Evolutionary conservation across 495 filamentous ascomycete genomes (phyloP).

Genomic region (Pyrenopolyporus hunteri): DNA sequence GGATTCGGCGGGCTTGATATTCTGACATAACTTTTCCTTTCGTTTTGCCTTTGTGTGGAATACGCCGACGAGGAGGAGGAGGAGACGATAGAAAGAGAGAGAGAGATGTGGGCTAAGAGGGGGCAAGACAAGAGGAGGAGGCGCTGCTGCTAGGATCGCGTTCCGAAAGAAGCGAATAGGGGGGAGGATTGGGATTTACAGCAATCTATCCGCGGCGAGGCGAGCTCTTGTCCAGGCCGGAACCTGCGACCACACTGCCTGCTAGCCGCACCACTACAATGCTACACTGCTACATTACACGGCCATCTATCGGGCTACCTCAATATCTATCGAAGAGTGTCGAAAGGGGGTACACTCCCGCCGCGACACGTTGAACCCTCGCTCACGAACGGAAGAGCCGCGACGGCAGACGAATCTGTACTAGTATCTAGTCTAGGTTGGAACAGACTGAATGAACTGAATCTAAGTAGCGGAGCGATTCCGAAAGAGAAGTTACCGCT

Average conservation of each 20-base stretch:
- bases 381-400: slow-evolving; percentile 7
- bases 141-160: background rate
- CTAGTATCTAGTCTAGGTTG: slow-evolving; percentile 18
- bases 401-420: background rate
- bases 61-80: background rate
- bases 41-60: background rate
- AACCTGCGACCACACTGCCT: no score
- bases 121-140: background rate
- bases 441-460: slow-evolving; percentile 23
- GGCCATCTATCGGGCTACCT: slow-evolving; percentile 11
- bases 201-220: slow-evolving; percentile 15
- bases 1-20: background rate
- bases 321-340: slow-evolving; percentile 15
- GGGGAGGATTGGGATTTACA: background rate
- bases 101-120: background rate
- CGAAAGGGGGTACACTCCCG: background rate
- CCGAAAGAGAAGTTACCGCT: no score
- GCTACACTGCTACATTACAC: background rate
- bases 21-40: background rate
- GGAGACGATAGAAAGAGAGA: background rate
- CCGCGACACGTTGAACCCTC: slow-evolving; percentile 12
- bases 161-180: background rate
- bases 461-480: background rate
- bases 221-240: background rate
- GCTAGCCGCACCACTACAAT: no score